Evolutionary conservation across 352 stramenopile genomes (phyloP).

Genomic region (Phytophthora rubi): DNA sequence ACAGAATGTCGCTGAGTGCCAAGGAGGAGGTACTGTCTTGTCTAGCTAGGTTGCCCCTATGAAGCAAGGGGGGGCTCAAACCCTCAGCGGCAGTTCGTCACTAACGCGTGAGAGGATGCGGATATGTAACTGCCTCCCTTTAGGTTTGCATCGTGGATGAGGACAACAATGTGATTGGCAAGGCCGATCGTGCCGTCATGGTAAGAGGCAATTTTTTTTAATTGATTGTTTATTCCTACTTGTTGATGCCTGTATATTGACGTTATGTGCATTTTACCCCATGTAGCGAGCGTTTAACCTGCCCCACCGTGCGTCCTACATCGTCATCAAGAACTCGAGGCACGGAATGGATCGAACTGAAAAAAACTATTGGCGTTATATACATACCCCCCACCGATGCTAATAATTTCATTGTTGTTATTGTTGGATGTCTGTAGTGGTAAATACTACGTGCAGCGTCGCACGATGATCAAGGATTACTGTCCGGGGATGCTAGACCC

Average conservation of each 20-base stretch:
- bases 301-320: conserved; percentile 86
- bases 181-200: conserved; percentile 84
- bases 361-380: neutral
- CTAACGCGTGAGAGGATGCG: neutral
- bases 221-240: neutral
- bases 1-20: conserved; percentile 53
- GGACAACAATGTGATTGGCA: conserved; percentile 83
- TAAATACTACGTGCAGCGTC: conserved; percentile 84
- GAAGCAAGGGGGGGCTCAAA: neutral
- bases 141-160: conserved; percentile 89
- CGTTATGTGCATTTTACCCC: neutral
- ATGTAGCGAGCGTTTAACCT: conserved; percentile 75
- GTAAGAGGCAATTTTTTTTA: conserved; percentile 30
- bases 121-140: neutral
- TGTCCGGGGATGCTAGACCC: conserved; percentile 86
- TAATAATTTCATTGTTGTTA: neutral
- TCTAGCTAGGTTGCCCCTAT: neutral
- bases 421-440: conserved; percentile 46
- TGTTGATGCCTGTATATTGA: neutral
- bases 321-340: conserved; percentile 85
- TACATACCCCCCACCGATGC: too few species aligned
- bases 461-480: conserved; percentile 91
- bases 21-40: conserved; percentile 51
- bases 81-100: neutral
- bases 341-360: conserved; percentile 11